These are phyloP conservation scores for Candida hungchunana DNA, from an alignment of 805 yeast species.

Conservation along the genomic window DNA sequence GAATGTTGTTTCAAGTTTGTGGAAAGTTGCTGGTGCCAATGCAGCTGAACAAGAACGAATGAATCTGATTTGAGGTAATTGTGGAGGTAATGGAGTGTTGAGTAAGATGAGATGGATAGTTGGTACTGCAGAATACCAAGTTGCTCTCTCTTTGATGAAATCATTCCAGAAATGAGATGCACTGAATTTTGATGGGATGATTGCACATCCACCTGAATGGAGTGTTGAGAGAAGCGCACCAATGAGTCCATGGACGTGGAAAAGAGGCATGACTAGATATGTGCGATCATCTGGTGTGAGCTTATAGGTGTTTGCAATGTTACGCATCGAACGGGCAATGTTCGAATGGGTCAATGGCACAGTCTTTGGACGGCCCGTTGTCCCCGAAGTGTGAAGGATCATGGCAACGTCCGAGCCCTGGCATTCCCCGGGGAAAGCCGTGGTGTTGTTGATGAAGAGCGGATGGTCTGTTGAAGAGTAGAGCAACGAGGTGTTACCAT, in stretches of 20 bases:
- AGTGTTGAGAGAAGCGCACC: slow-evolving; percentile 63
- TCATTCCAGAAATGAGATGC: slow-evolving; percentile 61
- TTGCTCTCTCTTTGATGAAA: slow-evolving; percentile 45
- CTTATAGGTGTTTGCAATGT: slow-evolving; percentile 56
- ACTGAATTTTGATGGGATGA: slow-evolving; percentile 60
- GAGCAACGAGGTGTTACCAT: slow-evolving; percentile 23
- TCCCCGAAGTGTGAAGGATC: slow-evolving; percentile 70
- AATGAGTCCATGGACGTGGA: slow-evolving; percentile 73
- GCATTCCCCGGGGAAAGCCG: slow-evolving; percentile 39
- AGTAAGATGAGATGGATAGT: slow-evolving; percentile 68
- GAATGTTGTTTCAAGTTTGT: slow-evolving; percentile 50
- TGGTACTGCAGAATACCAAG: slow-evolving; percentile 77
- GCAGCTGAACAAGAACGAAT: slow-evolving; percentile 72
- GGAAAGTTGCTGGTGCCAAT: slow-evolving; percentile 61
- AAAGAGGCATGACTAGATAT: slow-evolving; percentile 70
- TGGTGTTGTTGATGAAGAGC: slow-evolving; percentile 27
- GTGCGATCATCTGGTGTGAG: slow-evolving; percentile 46
- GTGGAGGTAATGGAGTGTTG: slow-evolving; percentile 45
- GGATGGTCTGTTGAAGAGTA: slow-evolving; percentile 29
- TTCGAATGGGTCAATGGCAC: slow-evolving; percentile 67
- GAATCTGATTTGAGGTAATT: slow-evolving; percentile 54
- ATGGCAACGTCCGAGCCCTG: slow-evolving; percentile 53
- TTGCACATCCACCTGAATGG: slow-evolving; percentile 53
- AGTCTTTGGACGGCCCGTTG: slow-evolving; percentile 73
- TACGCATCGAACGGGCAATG: slow-evolving; percentile 53